Evolutionary conservation across 169 alveolate species (phyloP), one percentile per base, ranked within the genome.

Genomic region (Plasmodium vivax): DNA sequence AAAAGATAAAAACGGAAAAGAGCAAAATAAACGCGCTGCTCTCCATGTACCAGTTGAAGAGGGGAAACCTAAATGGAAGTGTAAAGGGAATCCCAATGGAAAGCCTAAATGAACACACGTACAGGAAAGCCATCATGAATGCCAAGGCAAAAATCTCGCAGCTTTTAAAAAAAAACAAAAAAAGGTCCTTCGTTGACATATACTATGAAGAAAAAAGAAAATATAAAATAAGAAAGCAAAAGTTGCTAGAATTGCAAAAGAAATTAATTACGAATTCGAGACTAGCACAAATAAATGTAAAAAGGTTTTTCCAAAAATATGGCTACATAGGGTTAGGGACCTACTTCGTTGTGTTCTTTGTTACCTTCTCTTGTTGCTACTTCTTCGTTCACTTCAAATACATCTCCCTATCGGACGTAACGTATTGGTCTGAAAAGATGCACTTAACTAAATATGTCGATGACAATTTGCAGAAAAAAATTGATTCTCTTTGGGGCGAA

Each of bases 401-500:
- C 54, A 88, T 88, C 43, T 88, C 94, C 30, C 80, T 88, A 72
- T 16, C 94, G 12, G 94, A 88, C 23, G 19, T 88, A 62, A 88
- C 73, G 7, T 88, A 88, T 51, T 10, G 72, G 34, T 77, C 91
- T 41, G 94, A 88, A 88, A 88, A 88, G 80, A 88, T 74, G 81
- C 94, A 88, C 62, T 56, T 88, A 38, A 88, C 71, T 14, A 88
- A 88, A 88, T 88, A 88, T 32, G 80, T 88, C 14, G 73, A 58
- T 88, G 94, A 88, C 30, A 77, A 80, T 32, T 30, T 88, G 80
- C 94, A 88, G 47, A 88, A 88, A 80, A 88, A 88, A 80, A 88
- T 88, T 36, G 94, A 88, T 36, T 88, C 94, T 5, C n/a, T 88
- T 12, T 88, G 94, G 94, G 94, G 94, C 34, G 94, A 88, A 80